phyloP scores from a whole-genome alignment of 1,284 basidiomycete genomes.

The Ustilago sp. region DNA sequence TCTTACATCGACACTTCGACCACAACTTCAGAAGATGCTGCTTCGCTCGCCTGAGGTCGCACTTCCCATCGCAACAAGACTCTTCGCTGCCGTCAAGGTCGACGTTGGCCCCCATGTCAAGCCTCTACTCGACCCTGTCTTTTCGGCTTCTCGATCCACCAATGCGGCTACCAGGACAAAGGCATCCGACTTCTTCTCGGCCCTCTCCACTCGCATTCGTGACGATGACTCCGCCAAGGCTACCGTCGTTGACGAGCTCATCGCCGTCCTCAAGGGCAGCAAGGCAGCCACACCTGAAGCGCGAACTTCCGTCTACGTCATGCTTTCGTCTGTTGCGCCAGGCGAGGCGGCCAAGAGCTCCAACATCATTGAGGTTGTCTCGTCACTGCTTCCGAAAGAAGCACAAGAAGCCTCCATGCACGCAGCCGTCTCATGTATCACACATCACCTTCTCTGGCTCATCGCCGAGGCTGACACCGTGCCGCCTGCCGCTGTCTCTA shows the following conservation, averaged over 20 bases:
- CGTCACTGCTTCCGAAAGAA: slow-evolving; percentile 60
- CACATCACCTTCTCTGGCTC: slow-evolving; percentile 42
- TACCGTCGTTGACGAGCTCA: slow-evolving; percentile 47
- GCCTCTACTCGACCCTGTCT: slow-evolving; percentile 44
- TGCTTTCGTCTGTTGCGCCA: slow-evolving; percentile 47
- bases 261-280: slow-evolving; percentile 54
- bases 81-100: slow-evolving; percentile 47
- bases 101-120: slow-evolving; percentile 45
- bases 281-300: slow-evolving; percentile 58
- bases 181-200: slow-evolving; percentile 43
- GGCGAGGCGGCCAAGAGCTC: slow-evolving; percentile 32
- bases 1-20: slow-evolving; percentile 52
- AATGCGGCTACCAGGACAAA: slow-evolving; percentile 51
- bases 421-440: slow-evolving; percentile 49
- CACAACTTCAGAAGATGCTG: slow-evolving; percentile 66
- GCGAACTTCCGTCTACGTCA: slow-evolving; percentile 52
- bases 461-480: slow-evolving; percentile 25
- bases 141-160: slow-evolving; percentile 58
- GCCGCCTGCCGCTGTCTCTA: slow-evolving; percentile 30
- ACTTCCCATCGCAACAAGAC: slow-evolving; percentile 44
- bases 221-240: slow-evolving; percentile 35
- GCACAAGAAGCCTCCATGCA: slow-evolving; percentile 56
- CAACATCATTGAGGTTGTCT: slow-evolving; percentile 41
- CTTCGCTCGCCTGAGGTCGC: slow-evolving; percentile 65
- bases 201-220: slow-evolving; percentile 26